phyloP scores from a whole-genome alignment of 257 asterid species.

The Solanum raphanifolium region DNA sequence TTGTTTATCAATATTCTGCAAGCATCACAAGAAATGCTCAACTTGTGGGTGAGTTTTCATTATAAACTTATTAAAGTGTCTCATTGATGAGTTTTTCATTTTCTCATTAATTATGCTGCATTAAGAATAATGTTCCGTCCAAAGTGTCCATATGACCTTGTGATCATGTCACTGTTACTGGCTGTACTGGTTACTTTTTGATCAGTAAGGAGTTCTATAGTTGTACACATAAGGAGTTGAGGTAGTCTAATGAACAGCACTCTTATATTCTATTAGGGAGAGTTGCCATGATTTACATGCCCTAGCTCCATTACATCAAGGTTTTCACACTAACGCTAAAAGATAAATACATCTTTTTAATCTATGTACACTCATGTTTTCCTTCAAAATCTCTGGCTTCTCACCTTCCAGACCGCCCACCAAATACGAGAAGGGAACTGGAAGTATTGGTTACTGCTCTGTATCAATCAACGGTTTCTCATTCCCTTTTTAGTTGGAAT shows the following conservation, averaged over 20 bases:
- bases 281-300: not conserved
- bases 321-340: not conserved
- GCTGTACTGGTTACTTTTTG: not conserved
- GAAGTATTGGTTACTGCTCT: not conserved
- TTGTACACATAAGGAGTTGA: not conserved
- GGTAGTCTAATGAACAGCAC: not conserved
- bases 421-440: not conserved
- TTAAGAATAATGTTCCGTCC: not conserved
- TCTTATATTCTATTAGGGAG: not conserved
- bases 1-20: slow-evolving; percentile 87
- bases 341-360: not conserved
- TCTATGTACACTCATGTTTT: not conserved
- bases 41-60: slow-evolving; percentile 78
- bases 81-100: not conserved
- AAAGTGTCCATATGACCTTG: not conserved
- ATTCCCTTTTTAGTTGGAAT: not conserved
- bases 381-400: not conserved
- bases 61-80: not conserved
- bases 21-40: slow-evolving; percentile 81
- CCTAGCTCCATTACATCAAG: not conserved
- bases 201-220: not conserved
- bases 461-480: not conserved
- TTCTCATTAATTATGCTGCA: not conserved
- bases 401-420: not conserved
- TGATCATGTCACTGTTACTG: not conserved